Conservation (phyloP, 2,329 filamentous ascomycete species). For the Aureobasidium sp. region DNA sequence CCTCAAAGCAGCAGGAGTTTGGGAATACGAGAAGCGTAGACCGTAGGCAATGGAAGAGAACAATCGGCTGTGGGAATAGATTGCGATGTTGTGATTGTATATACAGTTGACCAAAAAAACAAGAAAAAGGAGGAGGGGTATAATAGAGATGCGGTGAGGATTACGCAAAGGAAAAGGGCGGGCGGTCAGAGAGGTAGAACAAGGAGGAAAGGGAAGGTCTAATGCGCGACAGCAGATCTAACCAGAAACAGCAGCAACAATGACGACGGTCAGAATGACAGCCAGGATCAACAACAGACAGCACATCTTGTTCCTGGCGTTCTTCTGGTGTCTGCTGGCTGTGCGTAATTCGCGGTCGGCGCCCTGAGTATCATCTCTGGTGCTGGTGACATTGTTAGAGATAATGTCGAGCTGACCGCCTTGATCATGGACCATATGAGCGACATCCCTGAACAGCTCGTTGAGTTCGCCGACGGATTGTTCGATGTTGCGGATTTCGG, state of each 20-base stretch:
- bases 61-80: background rate
- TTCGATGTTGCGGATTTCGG: slow-evolving; percentile 95
- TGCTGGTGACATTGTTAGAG: slow-evolving; percentile 76
- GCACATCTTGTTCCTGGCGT: slow-evolving; percentile 87
- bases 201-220: background rate
- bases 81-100: background rate
- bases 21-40: background rate
- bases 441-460: slow-evolving; percentile 95
- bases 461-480: slow-evolving; percentile 93
- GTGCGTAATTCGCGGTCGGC: slow-evolving; percentile 79
- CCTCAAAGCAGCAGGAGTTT: background rate
- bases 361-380: slow-evolving; percentile 70
- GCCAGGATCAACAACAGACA: slow-evolving; percentile 82
- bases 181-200: background rate
- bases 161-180: background rate
- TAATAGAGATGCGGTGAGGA: background rate
- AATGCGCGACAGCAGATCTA: slow-evolving; percentile 27
- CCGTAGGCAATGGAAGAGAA: background rate
- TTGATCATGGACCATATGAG: slow-evolving; percentile 92
- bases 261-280: slow-evolving; percentile 79
- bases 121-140: background rate
- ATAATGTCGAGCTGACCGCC: slow-evolving; percentile 83
- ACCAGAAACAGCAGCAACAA: slow-evolving; percentile 76
- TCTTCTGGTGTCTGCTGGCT: slow-evolving; percentile 89
- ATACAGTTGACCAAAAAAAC: background rate